A percentile compares a stretch with the other conserved stretches of the same genome.
Evolutionary conservation across 2,329 filamentous ascomycete species (phyloP).

Genomic region (Thermothelomyces thermophilus): DNA sequence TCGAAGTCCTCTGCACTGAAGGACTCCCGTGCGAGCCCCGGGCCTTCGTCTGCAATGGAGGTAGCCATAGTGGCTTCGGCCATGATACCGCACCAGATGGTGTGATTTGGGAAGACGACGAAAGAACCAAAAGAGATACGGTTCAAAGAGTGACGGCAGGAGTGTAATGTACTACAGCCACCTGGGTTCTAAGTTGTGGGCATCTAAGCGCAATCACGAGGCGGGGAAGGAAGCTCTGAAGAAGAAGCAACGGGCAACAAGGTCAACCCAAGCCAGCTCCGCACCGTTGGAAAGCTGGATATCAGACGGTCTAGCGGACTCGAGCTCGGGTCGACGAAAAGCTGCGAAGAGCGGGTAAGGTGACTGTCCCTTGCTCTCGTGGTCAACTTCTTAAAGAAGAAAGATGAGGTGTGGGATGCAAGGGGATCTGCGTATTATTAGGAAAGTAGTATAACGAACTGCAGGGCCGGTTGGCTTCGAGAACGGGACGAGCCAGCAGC

Average conservation of each 20-base stretch:
- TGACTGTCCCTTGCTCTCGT: neutral
- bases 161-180: slow-evolving; percentile 1
- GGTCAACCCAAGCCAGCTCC: slow-evolving; percentile 5
- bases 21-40: slow-evolving; percentile 20
- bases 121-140: neutral
- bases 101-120: neutral
- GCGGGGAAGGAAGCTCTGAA: neutral
- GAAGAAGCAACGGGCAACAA: slow-evolving; percentile 2
- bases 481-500: neutral
- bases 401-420: slow-evolving; percentile 13
- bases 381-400: neutral
- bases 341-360: neutral
- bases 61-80: slow-evolving; percentile 9
- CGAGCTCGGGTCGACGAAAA: neutral
- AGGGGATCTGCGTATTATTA: slow-evolving; percentile 4
- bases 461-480: neutral
- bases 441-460: neutral
- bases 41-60: slow-evolving; percentile 14
- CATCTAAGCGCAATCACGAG: slow-evolving; percentile 6
- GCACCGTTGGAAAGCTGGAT: neutral
- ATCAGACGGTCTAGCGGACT: neutral
- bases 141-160: slow-evolving; percentile 1
- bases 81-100: neutral
- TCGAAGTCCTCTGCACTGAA: slow-evolving; percentile 53
- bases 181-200: neutral